Conservation (phyloP, 371 early-diverging fungal species). For the Syncephalastrum monosporum region DNA sequence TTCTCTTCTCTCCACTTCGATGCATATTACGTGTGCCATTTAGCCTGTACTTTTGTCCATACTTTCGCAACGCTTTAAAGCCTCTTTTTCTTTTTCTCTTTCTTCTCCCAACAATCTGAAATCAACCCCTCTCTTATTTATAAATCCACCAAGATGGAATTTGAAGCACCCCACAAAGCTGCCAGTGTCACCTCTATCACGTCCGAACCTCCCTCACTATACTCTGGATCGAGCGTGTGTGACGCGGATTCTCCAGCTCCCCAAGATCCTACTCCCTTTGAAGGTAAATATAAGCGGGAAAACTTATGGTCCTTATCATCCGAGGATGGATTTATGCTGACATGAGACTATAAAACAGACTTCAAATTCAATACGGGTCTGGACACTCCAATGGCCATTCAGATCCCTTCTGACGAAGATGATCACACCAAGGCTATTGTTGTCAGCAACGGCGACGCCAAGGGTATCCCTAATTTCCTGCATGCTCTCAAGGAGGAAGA, state of each 20-base stretch:
- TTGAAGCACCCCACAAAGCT: constrained; percentile 9
- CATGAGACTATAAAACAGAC: constrained; percentile 3
- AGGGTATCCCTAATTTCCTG: too few species aligned
- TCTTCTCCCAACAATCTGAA: neutral
- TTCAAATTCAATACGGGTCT: constrained; percentile 13
- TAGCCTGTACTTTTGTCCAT: neutral
- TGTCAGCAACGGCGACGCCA: too few species aligned
- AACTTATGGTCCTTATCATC: too few species aligned
- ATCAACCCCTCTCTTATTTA: neutral
- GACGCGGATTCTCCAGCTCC: constrained; percentile 14
- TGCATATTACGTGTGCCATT: too few species aligned
- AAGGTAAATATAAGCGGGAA: constrained; percentile 7
- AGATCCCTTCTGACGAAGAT: constrained; percentile 19
- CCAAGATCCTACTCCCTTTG: constrained; percentile 15
- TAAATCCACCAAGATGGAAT: constrained; percentile 4
- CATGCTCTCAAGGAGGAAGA: neutral
- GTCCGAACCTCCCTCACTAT: constrained; percentile 15
- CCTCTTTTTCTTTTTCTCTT: too few species aligned
- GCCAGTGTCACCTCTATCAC: constrained; percentile 15
- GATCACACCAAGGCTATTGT: constrained; percentile 13
- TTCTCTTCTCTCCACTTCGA: constrained; percentile 1
- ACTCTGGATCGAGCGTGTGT: constrained; percentile 19
- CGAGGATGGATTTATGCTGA: too few species aligned
- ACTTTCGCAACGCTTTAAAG: neutral
- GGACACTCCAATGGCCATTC: constrained; percentile 13